Evolutionary conservation across 768 basidiomycete species (phyloP).

Genomic region (Kwoniella sp.): DNA sequence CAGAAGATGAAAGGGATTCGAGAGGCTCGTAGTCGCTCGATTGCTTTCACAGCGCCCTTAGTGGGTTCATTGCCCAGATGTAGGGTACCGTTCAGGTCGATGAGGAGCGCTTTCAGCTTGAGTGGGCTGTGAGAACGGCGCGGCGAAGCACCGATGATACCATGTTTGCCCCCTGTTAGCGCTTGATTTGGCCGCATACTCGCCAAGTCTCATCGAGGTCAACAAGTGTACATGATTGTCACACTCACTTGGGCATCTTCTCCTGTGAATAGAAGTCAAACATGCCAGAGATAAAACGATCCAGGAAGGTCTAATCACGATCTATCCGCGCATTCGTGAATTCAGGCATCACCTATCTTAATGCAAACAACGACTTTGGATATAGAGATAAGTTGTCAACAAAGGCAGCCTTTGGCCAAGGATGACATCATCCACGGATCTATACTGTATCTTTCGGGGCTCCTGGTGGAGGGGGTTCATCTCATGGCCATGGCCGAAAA

Average conservation of each 20-base stretch:
- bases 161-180: neutral
- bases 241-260: too few species aligned
- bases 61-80: slow-evolving; percentile 64
- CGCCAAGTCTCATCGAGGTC: neutral
- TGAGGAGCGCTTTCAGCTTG: slow-evolving; percentile 62
- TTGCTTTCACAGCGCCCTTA: slow-evolving; percentile 60
- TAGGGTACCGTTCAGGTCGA: slow-evolving; percentile 72
- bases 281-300: too few species aligned
- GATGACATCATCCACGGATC: neutral
- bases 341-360: too few species aligned
- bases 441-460: neutral
- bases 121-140: slow-evolving; percentile 4
- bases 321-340: too few species aligned
- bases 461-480: slow-evolving; percentile 4
- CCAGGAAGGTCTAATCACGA: too few species aligned
- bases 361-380: too few species aligned
- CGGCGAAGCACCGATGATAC: too few species aligned
- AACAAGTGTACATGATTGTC: too few species aligned
- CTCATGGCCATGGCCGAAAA: neutral
- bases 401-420: too few species aligned
- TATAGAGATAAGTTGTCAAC: too few species aligned
- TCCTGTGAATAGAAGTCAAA: too few species aligned
- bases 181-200: neutral
- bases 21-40: slow-evolving; percentile 54
- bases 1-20: slow-evolving; percentile 59